Evolutionary conservation across 2,329 filamentous ascomycete genomes (phyloP).

Genomic region (Stenocarpella maydis): DNA sequence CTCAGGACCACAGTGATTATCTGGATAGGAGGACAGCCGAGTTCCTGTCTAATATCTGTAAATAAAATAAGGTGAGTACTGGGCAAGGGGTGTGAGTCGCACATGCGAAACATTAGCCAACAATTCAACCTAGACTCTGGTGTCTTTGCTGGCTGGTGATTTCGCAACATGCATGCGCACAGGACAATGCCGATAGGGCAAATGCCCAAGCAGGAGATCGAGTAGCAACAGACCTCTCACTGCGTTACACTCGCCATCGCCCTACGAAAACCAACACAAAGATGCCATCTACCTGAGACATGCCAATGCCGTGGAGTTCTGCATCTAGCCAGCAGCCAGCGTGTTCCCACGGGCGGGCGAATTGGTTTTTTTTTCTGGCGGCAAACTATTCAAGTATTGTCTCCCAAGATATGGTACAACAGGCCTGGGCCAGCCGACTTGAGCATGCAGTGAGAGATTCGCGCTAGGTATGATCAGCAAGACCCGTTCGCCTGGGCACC

Average conservation of each 20-base stretch:
- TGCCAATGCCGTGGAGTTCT: background rate
- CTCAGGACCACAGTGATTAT: conserved; percentile 28
- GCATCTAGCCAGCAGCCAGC: background rate
- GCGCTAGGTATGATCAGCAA: conserved; percentile 14
- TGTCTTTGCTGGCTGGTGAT: too few species aligned
- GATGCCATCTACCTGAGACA: background rate
- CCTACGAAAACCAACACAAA: background rate
- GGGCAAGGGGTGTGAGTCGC: background rate
- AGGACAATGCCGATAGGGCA: too few species aligned
- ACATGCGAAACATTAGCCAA: background rate
- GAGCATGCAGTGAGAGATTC: background rate
- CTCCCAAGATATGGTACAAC: background rate
- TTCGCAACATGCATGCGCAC: too few species aligned
- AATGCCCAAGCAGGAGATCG: too few species aligned
- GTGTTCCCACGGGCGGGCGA: too few species aligned
- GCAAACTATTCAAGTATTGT: background rate
- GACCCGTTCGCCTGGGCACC: background rate
- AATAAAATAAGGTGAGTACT: background rate
- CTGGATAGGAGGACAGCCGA: conserved; percentile 31
- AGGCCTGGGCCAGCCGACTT: background rate
- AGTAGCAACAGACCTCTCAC: too few species aligned
- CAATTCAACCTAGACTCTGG: background rate
- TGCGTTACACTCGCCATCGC: too few species aligned
- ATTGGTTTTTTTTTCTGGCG: background rate
- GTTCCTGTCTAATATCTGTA: conserved; percentile 27